A percentile compares a stretch with the other conserved stretches of the same genome.
Conservation (phyloP, 768 basidiomycete species). For the Leccinum truebloodii region DNA sequence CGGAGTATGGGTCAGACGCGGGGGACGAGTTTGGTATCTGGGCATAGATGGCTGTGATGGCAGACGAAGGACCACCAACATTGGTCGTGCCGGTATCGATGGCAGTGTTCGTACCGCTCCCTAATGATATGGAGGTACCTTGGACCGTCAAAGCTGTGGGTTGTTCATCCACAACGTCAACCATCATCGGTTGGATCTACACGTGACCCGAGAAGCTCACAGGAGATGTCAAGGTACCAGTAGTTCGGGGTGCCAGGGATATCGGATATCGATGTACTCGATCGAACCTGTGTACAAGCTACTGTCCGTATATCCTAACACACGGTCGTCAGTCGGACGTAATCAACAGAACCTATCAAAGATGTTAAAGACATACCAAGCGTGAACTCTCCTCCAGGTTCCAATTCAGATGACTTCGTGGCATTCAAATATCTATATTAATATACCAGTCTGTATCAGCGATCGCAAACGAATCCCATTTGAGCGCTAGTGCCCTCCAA, state of each 20-base stretch:
- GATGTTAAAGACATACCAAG: constrained; percentile 49
- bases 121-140: constrained; percentile 26
- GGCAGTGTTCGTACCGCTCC: constrained; percentile 37
- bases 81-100: constrained; percentile 68
- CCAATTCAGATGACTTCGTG: constrained; percentile 39
- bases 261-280: constrained; percentile 42
- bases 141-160: constrained; percentile 40
- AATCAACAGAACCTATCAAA: neutral
- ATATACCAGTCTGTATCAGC: neutral
- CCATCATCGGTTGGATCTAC: neutral
- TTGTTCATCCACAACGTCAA: neutral
- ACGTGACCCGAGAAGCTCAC: constrained; percentile 16
- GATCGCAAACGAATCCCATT: neutral
- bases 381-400: constrained; percentile 73
- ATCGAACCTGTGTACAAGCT: no score
- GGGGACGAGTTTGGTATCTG: constrained; percentile 41
- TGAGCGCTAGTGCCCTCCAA: constrained; percentile 18
- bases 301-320: constrained; percentile 43
- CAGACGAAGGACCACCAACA: constrained; percentile 48
- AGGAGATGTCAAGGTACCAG: constrained; percentile 38
- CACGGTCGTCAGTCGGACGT: neutral
- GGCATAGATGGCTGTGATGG: constrained; percentile 45
- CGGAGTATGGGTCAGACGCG: constrained; percentile 30
- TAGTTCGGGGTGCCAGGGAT: neutral
- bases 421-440: constrained; percentile 45